Evolutionary conservation across 164 flowering plant species (phyloP).

Genomic region (Aristolochia fimbriata): DNA sequence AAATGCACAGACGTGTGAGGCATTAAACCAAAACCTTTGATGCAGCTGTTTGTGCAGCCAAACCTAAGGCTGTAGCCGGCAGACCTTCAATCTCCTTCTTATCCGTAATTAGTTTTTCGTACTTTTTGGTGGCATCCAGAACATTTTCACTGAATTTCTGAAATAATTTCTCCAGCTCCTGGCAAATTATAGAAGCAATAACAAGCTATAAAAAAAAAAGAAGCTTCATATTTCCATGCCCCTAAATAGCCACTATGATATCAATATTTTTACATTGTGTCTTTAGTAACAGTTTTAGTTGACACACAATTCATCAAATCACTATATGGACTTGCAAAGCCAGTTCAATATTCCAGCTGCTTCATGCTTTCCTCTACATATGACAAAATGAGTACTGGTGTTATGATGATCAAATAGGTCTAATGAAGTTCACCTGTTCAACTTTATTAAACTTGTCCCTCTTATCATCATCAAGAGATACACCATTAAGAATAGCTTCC

Average conservation of each 20-base stretch:
- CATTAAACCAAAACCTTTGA: constrained; percentile 52
- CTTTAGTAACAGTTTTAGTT: too few species aligned
- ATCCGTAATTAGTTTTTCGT: constrained; percentile 72
- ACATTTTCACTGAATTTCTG: constrained; percentile 82
- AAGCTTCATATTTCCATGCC: too few species aligned
- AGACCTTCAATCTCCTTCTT: constrained; percentile 88
- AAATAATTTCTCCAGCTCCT: constrained; percentile 82
- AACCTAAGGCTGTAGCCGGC: constrained; percentile 78
- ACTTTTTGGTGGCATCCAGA: constrained; percentile 91
- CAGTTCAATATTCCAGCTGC: neutral
- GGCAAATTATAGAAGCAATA: neutral
- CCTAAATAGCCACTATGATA: too few species aligned
- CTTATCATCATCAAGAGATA: constrained; percentile 79
- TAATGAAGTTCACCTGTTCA: constrained; percentile 52
- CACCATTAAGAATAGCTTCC: constrained; percentile 89
- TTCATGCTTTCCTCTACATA: neutral
- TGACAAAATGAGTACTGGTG: neutral
- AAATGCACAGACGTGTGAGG: neutral
- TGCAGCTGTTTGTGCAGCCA: constrained; percentile 87
- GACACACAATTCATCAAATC: too few species aligned
- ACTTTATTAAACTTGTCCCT: constrained; percentile 77
- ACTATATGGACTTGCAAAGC: too few species aligned
- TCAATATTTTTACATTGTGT: too few species aligned
- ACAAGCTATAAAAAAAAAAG: too few species aligned
- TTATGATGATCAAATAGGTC: too few species aligned